Conservation (phyloP, 2,329 filamentous ascomycete genomes). For the Mycosphaerella sp. region DNA sequence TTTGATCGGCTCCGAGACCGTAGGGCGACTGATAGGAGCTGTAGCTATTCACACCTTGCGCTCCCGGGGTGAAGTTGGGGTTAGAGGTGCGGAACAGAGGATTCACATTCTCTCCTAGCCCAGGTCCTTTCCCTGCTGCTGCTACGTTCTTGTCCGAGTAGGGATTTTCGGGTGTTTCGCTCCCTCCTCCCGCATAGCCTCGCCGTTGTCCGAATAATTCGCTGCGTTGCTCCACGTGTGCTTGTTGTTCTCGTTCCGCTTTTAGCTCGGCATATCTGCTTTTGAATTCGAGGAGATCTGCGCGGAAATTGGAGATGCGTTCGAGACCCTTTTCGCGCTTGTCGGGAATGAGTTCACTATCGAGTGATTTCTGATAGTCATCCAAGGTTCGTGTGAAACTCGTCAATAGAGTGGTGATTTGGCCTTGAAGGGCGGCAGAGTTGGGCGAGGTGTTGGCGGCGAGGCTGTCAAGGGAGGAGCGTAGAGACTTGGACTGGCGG, state of each 20-base stretch:
- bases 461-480: constrained; percentile 67
- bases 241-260: constrained; percentile 62
- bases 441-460: constrained; percentile 54
- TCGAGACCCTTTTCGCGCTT: constrained; percentile 90
- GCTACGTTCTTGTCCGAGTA: constrained; percentile 58
- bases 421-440: constrained; percentile 51
- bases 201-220: constrained; percentile 75
- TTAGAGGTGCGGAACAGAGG: constrained; percentile 35
- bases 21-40: constrained; percentile 34
- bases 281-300: constrained; percentile 74
- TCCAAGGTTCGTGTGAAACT: constrained; percentile 85
- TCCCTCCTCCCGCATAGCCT: constrained; percentile 53
- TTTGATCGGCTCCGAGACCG: constrained; percentile 29
- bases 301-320: constrained; percentile 75
- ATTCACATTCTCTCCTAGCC: constrained; percentile 30
- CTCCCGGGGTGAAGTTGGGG: constrained; percentile 31
- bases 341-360: constrained; percentile 79
- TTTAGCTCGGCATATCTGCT: constrained; percentile 71
- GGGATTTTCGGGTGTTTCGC: constrained; percentile 80
- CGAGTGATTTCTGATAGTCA: constrained; percentile 79
- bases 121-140: constrained; percentile 17
- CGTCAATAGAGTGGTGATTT: constrained; percentile 70
- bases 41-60: constrained; percentile 37
- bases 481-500: constrained; percentile 74
- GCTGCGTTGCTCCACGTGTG: constrained; percentile 48